Evolutionary conservation across 1,284 basidiomycete species (phyloP).

Genomic region (Ustilago trichophora): DNA sequence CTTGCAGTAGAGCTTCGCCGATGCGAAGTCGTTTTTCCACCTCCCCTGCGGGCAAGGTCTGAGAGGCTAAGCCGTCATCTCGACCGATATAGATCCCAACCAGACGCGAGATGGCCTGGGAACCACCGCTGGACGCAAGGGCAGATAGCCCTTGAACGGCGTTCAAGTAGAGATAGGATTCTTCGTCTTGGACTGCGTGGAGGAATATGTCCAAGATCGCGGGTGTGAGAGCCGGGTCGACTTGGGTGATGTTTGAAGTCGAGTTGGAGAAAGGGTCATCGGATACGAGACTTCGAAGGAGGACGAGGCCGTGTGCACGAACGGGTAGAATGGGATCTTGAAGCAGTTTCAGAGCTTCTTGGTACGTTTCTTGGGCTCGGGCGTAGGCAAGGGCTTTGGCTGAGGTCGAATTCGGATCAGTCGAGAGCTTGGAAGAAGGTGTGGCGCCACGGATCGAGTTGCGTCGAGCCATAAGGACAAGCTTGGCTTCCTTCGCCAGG

Average conservation of each 20-base stretch:
- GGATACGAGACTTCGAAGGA: slow-evolving; percentile 57
- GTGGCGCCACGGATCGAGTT: slow-evolving; percentile 11
- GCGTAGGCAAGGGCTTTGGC: slow-evolving; percentile 61
- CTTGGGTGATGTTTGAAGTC: slow-evolving; percentile 12
- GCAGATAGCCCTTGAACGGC: slow-evolving; percentile 87
- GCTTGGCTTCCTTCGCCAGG: slow-evolving; percentile 78
- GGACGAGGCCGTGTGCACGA: slow-evolving; percentile 80
- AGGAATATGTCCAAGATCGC: slow-evolving; percentile 88
- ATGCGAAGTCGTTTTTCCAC: slow-evolving; percentile 82
- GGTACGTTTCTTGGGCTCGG: slow-evolving; percentile 71
- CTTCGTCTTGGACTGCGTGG: slow-evolving; percentile 85
- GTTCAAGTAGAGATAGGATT: slow-evolving; percentile 93
- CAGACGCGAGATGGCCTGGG: slow-evolving; percentile 36
- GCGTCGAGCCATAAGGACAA: slow-evolving; percentile 80
- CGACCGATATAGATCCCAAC: slow-evolving; percentile 54
- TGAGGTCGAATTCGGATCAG: slow-evolving; percentile 27
- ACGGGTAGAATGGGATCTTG: slow-evolving; percentile 95
- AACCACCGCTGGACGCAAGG: slow-evolving; percentile 43
- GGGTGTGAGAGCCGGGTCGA: slow-evolving; percentile 72
- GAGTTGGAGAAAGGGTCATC: no score
- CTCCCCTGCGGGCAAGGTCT: slow-evolving; percentile 69
- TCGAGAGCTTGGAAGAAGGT: not conserved
- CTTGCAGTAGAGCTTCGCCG: slow-evolving; percentile 85
- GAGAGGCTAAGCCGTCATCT: slow-evolving; percentile 28
- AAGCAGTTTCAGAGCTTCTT: slow-evolving; percentile 84